Evolutionary conservation across 2,329 filamentous ascomycete species (phyloP).

Genomic region (Chaetomiaceae sp.): DNA sequence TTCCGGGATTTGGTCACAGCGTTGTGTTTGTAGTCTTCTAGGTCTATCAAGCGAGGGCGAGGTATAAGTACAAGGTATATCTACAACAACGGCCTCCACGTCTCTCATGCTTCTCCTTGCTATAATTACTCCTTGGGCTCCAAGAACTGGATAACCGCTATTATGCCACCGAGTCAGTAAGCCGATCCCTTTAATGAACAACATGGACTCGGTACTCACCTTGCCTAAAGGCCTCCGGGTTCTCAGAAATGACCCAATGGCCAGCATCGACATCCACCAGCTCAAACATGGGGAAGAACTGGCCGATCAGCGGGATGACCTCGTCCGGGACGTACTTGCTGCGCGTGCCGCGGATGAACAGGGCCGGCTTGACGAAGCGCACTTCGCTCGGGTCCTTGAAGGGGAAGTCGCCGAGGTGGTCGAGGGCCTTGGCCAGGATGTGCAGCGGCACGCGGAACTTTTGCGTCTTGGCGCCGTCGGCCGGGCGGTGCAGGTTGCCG

Average conservation of each 20-base stretch:
- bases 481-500: constrained; percentile 67
- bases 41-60: no score
- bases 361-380: constrained; percentile 69
- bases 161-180: constrained; percentile 2
- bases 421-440: constrained; percentile 62
- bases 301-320: constrained; percentile 69
- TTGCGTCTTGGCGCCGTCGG: constrained; percentile 40
- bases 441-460: constrained; percentile 77
- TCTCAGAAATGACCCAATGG: constrained; percentile 88
- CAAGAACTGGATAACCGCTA: constrained; percentile 34
- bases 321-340: constrained; percentile 81
- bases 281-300: constrained; percentile 75
- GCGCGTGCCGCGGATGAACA: constrained; percentile 74
- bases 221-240: constrained; percentile 71
- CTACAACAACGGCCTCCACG: no score
- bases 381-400: constrained; percentile 65
- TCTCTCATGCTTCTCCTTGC: not conserved
- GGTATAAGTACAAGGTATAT: no score
- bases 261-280: constrained; percentile 71
- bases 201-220: constrained; percentile 47
- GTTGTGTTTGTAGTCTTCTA: no score
- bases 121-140: constrained; percentile 32
- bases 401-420: constrained; percentile 82
- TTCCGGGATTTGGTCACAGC: no score
- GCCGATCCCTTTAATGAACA: not conserved